phyloP scores from a whole-genome alignment of 1,284 basidiomycete genomes.

The Puccinia hordei region DNA sequence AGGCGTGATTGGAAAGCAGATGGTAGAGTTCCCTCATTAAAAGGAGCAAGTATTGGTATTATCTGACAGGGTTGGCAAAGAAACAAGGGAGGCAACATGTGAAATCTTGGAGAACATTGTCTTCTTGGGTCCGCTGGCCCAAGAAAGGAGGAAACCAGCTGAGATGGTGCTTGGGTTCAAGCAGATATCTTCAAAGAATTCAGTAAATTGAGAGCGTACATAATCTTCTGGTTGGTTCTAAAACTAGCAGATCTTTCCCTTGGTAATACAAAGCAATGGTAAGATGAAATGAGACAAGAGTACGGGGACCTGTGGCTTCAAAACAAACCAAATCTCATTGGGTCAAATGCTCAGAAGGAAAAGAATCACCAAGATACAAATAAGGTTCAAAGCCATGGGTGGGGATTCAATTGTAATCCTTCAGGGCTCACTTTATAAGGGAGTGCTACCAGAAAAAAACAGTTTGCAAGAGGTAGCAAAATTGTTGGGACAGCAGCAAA shows the following conservation, averaged over 20 bases:
- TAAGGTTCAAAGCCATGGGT: too few species aligned
- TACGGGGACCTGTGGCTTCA: constrained; percentile 77
- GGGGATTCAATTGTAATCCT: too few species aligned
- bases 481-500: too few species aligned
- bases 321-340: constrained; percentile 77
- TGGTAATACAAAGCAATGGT: constrained; percentile 78
- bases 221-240: constrained; percentile 77
- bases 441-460: too few species aligned
- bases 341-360: constrained; percentile 72
- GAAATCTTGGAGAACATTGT: constrained; percentile 76
- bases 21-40: constrained; percentile 86
- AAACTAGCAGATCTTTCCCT: constrained; percentile 71
- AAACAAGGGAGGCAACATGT: constrained; percentile 75
- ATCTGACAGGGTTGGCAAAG: constrained; percentile 86
- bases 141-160: constrained; percentile 73
- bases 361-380: neutral
- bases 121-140: constrained; percentile 75
- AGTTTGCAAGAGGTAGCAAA: too few species aligned
- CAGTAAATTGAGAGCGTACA: constrained; percentile 70
- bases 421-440: too few species aligned
- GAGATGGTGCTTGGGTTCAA: constrained; percentile 74
- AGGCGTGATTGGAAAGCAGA: constrained; percentile 81
- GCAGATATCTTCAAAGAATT: constrained; percentile 73
- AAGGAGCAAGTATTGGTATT: constrained; percentile 86
- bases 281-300: constrained; percentile 77